Evolutionary conservation across 2,329 filamentous ascomycete genomes (phyloP).

Genomic region (Scytalidium sp.): DNA sequence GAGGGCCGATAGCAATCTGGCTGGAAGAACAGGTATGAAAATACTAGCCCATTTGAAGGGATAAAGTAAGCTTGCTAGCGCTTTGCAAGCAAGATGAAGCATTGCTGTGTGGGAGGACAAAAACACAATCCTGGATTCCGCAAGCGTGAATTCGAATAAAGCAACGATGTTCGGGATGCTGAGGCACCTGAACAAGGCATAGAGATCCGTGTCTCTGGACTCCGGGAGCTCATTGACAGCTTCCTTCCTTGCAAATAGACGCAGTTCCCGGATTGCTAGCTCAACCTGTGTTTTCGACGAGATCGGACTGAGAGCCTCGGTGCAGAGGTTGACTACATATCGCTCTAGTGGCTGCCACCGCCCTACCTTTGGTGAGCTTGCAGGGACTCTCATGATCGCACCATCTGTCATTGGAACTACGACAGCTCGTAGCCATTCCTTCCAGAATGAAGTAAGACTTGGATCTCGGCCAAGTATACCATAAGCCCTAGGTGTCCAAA

Average conservation of each 20-base stretch:
- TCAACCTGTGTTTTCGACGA: constrained; percentile 96
- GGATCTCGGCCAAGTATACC: constrained; percentile 85
- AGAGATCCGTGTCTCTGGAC: constrained; percentile 86
- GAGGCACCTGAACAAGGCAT: constrained; percentile 84
- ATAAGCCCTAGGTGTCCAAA: constrained; percentile 94
- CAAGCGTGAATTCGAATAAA: constrained; percentile 87
- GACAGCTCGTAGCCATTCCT: constrained; percentile 93
- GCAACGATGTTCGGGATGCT: constrained; percentile 91
- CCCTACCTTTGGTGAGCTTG: constrained; percentile 85
- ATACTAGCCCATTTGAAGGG: constrained; percentile 92
- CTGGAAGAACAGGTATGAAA: constrained; percentile 87
- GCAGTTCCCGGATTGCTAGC: constrained; percentile 81
- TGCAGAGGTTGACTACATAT: constrained; percentile 95
- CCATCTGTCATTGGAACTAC: constrained; percentile 96
- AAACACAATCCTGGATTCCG: constrained; percentile 93
- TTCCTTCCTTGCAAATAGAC: constrained; percentile 89
- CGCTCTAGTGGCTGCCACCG: constrained; percentile 95
- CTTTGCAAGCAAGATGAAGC: constrained; percentile 88
- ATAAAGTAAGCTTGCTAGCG: constrained; percentile 82
- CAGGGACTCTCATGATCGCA: constrained; percentile 74
- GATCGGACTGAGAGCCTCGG: constrained; percentile 87
- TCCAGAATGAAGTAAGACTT: constrained; percentile 89
- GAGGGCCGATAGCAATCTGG: constrained; percentile 81
- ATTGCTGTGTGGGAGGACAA: constrained; percentile 94
- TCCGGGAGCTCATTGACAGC: constrained; percentile 90